These are phyloP conservation scores for Pyricularia pennisetigena DNA, from an alignment of 2,329 filamentous ascomycete genomes.

Conservation along the genomic window DNA sequence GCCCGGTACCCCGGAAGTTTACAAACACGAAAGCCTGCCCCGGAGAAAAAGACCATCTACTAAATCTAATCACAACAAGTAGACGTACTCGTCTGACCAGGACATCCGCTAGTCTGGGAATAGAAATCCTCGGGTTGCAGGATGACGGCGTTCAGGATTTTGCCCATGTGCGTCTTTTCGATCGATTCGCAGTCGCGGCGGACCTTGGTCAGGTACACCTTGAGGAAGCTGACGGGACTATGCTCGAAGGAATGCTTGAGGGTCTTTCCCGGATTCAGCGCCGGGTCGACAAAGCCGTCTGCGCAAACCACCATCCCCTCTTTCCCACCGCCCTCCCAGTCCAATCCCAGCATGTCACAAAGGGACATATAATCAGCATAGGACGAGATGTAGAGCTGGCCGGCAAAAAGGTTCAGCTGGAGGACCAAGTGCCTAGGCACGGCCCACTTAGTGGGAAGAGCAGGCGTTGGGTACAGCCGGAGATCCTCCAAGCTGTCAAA, in stretches of 20 bases:
- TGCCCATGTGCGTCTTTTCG: slow-evolving; percentile 30
- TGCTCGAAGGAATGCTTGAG: background rate
- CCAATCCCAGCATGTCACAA: slow-evolving; percentile 38
- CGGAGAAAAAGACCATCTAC: background rate
- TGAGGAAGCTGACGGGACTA: slow-evolving; percentile 12
- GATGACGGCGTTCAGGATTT: slow-evolving; percentile 26
- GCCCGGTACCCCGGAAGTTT: background rate
- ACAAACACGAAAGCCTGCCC: background rate
- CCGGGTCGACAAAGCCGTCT: slow-evolving; percentile 1
- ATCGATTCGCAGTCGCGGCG: slow-evolving; percentile 26
- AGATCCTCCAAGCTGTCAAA: slow-evolving; percentile 33
- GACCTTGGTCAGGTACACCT: slow-evolving; percentile 23
- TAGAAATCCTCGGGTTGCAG: background rate
- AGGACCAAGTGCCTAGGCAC: slow-evolving; percentile 21
- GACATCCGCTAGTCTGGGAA: background rate
- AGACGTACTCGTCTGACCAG: background rate
- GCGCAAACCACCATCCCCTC: background rate
- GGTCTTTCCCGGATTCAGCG: background rate
- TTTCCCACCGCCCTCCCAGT: background rate
- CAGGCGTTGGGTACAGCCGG: slow-evolving; percentile 29
- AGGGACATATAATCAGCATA: slow-evolving; percentile 42
- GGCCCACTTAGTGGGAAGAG: slow-evolving; percentile 5
- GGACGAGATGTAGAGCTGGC: slow-evolving; percentile 51
- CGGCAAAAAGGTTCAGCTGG: slow-evolving; percentile 56
- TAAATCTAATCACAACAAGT: background rate